Conservation (phyloP, 108 stramenopile species). For the Asterionellopsis glacialis region DNA sequence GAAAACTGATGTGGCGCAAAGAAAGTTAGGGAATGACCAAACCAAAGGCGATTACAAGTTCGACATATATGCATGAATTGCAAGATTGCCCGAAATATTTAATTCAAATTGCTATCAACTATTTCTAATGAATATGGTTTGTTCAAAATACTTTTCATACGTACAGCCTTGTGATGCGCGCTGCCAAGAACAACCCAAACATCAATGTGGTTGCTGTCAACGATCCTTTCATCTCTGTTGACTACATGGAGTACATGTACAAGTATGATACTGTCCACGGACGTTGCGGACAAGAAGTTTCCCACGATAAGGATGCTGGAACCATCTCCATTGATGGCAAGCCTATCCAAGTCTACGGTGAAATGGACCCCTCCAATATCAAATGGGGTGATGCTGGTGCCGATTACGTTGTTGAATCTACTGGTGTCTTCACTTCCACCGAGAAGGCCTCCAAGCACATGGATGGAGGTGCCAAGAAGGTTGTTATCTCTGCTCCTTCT, state of each 20-base stretch:
- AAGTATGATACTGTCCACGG: slow-evolving; percentile 97
- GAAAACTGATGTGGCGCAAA: background rate
- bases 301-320: slow-evolving; percentile 61
- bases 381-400: slow-evolving; percentile 90
- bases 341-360: slow-evolving; percentile 77
- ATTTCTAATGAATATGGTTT: too few relatives aligned
- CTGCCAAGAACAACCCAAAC: slow-evolving; percentile 85
- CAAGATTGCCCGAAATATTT: background rate
- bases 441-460: slow-evolving; percentile 89
- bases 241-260: slow-evolving; percentile 95
- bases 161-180: slow-evolving; percentile 91
- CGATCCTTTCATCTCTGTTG: slow-evolving; percentile 84
- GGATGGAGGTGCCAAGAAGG: slow-evolving; percentile 95
- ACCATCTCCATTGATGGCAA: slow-evolving; percentile 83
- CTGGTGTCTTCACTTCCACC: slow-evolving; percentile 91
- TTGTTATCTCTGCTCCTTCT: slow-evolving; percentile 94
- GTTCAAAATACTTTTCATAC: background rate
- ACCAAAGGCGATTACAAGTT: background rate
- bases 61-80: background rate
- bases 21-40: background rate
- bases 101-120: background rate
- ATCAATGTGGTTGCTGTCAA: slow-evolving; percentile 97
- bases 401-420: slow-evolving; percentile 92
- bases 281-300: slow-evolving; percentile 69
- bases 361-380: slow-evolving; percentile 92